Evolutionary conservation across 352 stramenopile species (phyloP), one percentile per base, ranked within the genome.

Genomic region (Globisporangium nagaii): DNA sequence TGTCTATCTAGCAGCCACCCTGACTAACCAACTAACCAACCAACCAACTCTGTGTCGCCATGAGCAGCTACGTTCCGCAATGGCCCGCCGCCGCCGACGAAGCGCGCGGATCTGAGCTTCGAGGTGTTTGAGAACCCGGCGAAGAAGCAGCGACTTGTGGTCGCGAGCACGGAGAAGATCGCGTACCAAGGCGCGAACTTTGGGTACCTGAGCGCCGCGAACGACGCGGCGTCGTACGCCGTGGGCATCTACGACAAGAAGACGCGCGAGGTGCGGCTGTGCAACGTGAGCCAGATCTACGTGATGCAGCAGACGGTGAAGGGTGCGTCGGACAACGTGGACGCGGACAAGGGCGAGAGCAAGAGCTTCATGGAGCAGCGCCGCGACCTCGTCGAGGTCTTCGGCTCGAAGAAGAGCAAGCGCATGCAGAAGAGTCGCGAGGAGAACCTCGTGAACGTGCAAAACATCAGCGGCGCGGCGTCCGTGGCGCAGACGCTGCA

Each of bases 161-260:
- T 93, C 22, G 70, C 83, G 22, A 89, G 73, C 45, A 84, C 74
- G 2, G 79, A 93, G 39, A 89, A 85, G 51, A 76, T 93, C 47
- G 78, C 77, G 63, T 93, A 91, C 57, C 83, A 93, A 53, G 83
- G 76, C 39, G 83, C 83, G 45, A 93, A 93, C 63, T 93, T 93
- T 60, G 83, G 83, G 48, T 90, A 93, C 68, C 63, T 89, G 34
- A 75, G 76, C 42, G 61, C 80, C 7, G 72, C 66, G 30, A 83
- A 90, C 56, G 83, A 93, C 61, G 81, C 69, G 45, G 63, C 79
- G 36, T 79, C 69, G 62, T 91, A 93, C 51, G 83, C 72, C 2
- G 70, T 93, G 10, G 83, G 83, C 31, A 68, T 93, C 15, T 90
- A 79, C 40, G 83, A 93, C 63, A 88, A 84, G 66, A 75, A 71